phyloP scores from a whole-genome alignment of 768 basidiomycete genomes.

The Rhodotorula taiwanensis region DNA sequence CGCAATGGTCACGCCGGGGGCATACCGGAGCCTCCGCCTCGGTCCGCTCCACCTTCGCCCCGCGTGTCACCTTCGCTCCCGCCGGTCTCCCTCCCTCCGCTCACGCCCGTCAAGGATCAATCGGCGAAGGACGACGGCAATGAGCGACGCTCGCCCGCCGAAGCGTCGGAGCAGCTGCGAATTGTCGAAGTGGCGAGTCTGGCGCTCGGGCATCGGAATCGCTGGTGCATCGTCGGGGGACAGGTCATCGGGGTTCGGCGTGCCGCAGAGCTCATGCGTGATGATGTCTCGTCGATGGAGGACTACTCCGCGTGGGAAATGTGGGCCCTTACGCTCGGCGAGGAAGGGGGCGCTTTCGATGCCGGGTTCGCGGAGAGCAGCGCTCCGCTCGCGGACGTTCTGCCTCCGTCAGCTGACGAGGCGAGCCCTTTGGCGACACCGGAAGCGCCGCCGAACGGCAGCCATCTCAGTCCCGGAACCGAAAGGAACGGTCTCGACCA shows the following conservation, averaged over 20 bases:
- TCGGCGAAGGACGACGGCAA: too few relatives aligned
- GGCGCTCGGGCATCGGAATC: slow-evolving; percentile 57
- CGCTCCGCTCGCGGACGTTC: too few relatives aligned
- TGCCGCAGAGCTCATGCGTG: too few relatives aligned
- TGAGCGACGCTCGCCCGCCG: too few relatives aligned
- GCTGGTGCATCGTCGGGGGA: slow-evolving; percentile 59
- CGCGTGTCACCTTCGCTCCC: slow-evolving; percentile 54
- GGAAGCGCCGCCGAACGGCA: too few relatives aligned
- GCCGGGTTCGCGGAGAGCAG: neutral
- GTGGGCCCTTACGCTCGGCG: slow-evolving; percentile 12
- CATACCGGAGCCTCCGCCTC: slow-evolving; percentile 5
- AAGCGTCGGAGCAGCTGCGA: slow-evolving; percentile 32
- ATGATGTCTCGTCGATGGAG: too few relatives aligned
- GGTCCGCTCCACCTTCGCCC: slow-evolving; percentile 50
- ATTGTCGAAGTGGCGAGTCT: slow-evolving; percentile 47
- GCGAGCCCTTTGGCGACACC: too few relatives aligned
- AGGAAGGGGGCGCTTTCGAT: neutral
- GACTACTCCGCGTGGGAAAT: slow-evolving; percentile 20
- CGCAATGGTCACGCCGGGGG: too few relatives aligned
- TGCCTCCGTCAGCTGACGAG: too few relatives aligned
- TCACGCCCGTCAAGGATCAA: too few relatives aligned
- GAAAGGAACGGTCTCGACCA: too few relatives aligned
- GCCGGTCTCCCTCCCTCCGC: slow-evolving; percentile 47
- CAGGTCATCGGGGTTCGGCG: slow-evolving; percentile 34
- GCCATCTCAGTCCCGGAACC: too few relatives aligned